A percentile compares a stretch with the other conserved stretches of the same genome.
These are phyloP conservation scores for Diaporthe aspalathi DNA, from an alignment of 2,329 filamentous ascomycete species.

Conservation along the genomic window DNA sequence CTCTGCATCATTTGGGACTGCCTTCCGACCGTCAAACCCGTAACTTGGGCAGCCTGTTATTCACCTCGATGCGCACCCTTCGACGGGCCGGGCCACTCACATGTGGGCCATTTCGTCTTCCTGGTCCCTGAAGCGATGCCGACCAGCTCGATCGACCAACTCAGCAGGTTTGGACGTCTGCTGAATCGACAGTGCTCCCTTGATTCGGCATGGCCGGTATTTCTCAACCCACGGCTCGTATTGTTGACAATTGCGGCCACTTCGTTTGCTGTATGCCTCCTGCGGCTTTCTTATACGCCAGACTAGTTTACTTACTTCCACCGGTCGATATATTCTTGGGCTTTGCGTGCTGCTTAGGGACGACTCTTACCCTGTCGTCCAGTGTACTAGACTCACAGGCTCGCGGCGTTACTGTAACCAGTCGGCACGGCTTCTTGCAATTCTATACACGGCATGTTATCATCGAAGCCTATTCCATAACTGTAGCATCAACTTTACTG, in stretches of 20 bases:
- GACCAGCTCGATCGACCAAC: not conserved
- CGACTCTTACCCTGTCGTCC: no score
- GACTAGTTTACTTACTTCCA: not conserved
- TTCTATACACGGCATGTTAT: no score
- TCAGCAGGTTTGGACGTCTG: not conserved
- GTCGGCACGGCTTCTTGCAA: no score
- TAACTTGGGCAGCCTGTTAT: not conserved
- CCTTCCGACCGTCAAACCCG: not conserved
- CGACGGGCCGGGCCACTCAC: not conserved
- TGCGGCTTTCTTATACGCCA: not conserved
- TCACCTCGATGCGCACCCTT: not conserved
- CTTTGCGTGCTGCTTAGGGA: no score
- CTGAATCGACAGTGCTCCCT: not conserved
- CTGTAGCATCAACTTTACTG: no score
- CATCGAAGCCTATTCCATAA: no score
- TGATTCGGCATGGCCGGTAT: not conserved
- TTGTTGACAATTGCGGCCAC: not conserved
- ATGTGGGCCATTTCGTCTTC: conserved; percentile 3
- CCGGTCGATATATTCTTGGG: not conserved
- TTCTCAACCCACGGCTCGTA: not conserved
- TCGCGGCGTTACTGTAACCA: no score
- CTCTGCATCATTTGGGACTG: conserved; percentile 7
- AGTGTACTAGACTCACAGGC: no score
- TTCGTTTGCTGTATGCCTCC: not conserved
- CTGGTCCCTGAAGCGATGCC: conserved; percentile 1